A percentile compares a stretch with the other conserved stretches of the same genome.
phyloP scores from a whole-genome alignment of 1,284 basidiomycete species.

The Ustilago bromivora region DNA sequence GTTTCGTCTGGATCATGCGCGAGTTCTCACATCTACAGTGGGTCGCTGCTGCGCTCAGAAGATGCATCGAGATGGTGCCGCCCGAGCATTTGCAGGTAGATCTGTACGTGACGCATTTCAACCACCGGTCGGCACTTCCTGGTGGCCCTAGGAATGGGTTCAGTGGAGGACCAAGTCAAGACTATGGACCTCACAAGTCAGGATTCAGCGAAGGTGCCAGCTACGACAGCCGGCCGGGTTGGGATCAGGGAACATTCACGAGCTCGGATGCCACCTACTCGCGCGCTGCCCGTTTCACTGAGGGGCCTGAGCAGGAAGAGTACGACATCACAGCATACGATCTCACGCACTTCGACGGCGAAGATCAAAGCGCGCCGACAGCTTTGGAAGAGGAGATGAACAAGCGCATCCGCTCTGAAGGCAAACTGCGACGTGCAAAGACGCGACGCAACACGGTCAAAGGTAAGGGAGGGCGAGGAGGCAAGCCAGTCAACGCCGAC shows the following conservation, averaged over 20 bases:
- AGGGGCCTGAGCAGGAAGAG: conserved; percentile 71
- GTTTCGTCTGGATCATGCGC: conserved; percentile 86
- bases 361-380: conserved; percentile 75
- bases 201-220: conserved; percentile 13
- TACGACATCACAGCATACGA: conserved; percentile 76
- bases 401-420: conserved; percentile 76
- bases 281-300: conserved; percentile 56
- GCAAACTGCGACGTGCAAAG: conserved; percentile 76
- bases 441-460: conserved; percentile 63
- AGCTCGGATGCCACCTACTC: conserved; percentile 21
- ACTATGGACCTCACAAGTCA: conserved; percentile 14
- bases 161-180: conserved; percentile 16
- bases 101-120: conserved; percentile 76
- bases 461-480: conserved; percentile 43
- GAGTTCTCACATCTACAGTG: conserved; percentile 86
- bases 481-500: conserved; percentile 22
- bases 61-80: conserved; percentile 78
- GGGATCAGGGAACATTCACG: conserved; percentile 9
- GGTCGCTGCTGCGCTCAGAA: conserved; percentile 79
- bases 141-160: conserved; percentile 4
- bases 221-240: conserved; percentile 15
- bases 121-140: conserved; percentile 46
- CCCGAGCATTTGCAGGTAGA: conserved; percentile 78
- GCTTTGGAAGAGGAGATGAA: conserved; percentile 78
- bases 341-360: conserved; percentile 83